These are phyloP conservation scores for Ceratobasidium sp. DNA, from an alignment of 1,284 basidiomycete genomes.

Conservation along the genomic window DNA sequence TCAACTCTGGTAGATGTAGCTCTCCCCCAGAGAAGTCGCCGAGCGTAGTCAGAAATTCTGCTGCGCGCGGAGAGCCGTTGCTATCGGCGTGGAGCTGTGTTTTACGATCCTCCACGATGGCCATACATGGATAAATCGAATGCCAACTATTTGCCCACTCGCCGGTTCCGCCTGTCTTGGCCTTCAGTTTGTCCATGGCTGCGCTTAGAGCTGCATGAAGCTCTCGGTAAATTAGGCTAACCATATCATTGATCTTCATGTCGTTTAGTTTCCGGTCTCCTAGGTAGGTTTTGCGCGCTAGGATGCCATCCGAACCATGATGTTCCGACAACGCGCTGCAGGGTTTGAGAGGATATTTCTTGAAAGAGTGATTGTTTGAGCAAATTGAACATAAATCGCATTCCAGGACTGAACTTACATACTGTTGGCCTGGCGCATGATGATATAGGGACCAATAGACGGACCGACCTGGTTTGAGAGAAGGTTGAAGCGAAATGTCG, in stretches of 20 bases:
- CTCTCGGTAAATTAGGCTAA: neutral
- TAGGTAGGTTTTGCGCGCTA: neutral
- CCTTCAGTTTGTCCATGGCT: neutral
- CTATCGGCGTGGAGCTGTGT: neutral
- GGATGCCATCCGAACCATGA: neutral
- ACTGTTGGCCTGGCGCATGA: neutral
- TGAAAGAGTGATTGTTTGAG: neutral
- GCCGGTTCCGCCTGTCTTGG: neutral
- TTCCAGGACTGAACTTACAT: neutral
- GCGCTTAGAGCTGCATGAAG: neutral
- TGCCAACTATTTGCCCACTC: neutral
- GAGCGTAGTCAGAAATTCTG: neutral
- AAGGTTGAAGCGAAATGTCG: no score
- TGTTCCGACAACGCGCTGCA: neutral
- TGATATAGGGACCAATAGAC: neutral
- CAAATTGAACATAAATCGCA: no score
- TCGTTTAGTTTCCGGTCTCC: neutral
- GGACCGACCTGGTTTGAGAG: neutral
- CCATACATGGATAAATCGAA: neutral
- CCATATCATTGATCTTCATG: neutral
- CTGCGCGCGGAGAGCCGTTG: neutral
- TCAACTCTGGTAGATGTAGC: neutral
- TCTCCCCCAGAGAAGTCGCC: neutral
- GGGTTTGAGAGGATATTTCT: neutral
- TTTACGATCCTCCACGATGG: neutral